Evolutionary conservation across 352 stramenopile species (phyloP).

Genomic region (Globisporangium takayamanum): DNA sequence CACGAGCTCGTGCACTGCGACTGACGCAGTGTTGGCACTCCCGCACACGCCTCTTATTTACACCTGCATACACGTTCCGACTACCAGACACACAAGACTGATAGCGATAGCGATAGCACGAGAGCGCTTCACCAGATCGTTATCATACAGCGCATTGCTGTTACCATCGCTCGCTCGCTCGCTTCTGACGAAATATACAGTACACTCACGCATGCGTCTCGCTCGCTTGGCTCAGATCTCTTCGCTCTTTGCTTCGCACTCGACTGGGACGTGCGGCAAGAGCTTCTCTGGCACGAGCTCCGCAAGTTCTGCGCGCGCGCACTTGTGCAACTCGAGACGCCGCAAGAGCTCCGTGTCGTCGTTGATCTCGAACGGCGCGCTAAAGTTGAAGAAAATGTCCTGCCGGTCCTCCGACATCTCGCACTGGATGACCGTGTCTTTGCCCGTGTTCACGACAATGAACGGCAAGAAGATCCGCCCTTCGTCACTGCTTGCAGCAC

Average conservation of each 20-base stretch:
- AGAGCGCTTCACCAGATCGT: too few species aligned
- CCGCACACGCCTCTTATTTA: too few species aligned
- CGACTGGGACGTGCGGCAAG: conserved; percentile 65
- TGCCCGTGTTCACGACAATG: conserved; percentile 94
- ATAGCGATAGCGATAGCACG: too few species aligned
- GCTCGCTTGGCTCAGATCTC: conserved; percentile 20
- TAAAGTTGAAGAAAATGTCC: conserved; percentile 97
- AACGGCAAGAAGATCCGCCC: conserved; percentile 93
- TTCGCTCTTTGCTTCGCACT: conserved; percentile 72
- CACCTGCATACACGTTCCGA: too few species aligned
- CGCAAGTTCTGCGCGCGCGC: conserved; percentile 53
- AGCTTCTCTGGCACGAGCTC: conserved; percentile 71
- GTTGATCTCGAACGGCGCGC: conserved; percentile 95
- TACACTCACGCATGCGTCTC: not conserved
- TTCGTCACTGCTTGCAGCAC: conserved; percentile 35
- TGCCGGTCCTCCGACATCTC: conserved; percentile 94
- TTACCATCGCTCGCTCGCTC: too few species aligned
- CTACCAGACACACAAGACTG: too few species aligned
- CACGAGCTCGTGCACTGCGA: not conserved
- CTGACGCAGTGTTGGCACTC: too few species aligned
- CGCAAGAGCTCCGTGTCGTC: conserved; percentile 97
- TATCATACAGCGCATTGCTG: too few species aligned
- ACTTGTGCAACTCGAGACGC: conserved; percentile 88
- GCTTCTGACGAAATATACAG: too few species aligned
- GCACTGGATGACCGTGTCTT: conserved; percentile 93